phyloP scores from a whole-genome alignment of 805 yeast species.

The Ogataea nakhonphanomensis region DNA sequence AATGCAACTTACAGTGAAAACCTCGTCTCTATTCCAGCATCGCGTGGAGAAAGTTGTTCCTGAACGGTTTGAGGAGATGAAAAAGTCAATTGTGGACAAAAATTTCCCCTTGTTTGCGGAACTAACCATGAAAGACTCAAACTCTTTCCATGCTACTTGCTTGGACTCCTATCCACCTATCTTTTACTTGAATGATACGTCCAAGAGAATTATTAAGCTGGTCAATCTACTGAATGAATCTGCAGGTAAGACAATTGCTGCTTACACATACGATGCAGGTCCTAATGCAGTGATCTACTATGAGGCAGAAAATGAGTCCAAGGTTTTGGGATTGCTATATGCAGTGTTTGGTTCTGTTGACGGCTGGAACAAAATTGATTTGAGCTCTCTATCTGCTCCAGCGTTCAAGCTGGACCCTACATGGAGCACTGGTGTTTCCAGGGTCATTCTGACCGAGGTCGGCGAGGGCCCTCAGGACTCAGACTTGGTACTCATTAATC shows the following conservation, averaged over 20 bases:
- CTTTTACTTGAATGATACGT: conserved; percentile 88
- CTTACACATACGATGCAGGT: conserved; percentile 98
- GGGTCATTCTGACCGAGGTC: conserved; percentile 78
- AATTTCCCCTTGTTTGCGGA: conserved; percentile 82
- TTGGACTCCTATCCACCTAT: conserved; percentile 94
- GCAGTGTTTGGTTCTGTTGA: conserved; percentile 52
- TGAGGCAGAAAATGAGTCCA: conserved; percentile 67
- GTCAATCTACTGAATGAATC: conserved; percentile 72
- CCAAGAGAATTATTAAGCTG: conserved; percentile 74
- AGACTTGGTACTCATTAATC: conserved; percentile 52
- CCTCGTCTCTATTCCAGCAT: conserved; percentile 80
- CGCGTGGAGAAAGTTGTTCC: conserved; percentile 86
- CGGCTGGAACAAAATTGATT: conserved; percentile 59
- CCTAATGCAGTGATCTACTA: conserved; percentile 97
- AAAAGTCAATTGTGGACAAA: conserved; percentile 62
- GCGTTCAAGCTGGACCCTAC: conserved; percentile 27
- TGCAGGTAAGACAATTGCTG: conserved; percentile 73
- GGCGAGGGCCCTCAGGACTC: conserved; percentile 83
- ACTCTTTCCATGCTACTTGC: conserved; percentile 98
- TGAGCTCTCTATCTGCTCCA: conserved; percentile 16
- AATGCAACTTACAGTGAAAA: conserved; percentile 91
- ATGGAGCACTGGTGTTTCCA: conserved; percentile 60
- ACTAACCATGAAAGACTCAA: conserved; percentile 93
- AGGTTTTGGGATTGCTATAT: conserved; percentile 67
- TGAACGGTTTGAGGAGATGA: conserved; percentile 77